phyloP scores from a whole-genome alignment of 768 basidiomycete genomes.

The Amanita pallidorosea region DNA sequence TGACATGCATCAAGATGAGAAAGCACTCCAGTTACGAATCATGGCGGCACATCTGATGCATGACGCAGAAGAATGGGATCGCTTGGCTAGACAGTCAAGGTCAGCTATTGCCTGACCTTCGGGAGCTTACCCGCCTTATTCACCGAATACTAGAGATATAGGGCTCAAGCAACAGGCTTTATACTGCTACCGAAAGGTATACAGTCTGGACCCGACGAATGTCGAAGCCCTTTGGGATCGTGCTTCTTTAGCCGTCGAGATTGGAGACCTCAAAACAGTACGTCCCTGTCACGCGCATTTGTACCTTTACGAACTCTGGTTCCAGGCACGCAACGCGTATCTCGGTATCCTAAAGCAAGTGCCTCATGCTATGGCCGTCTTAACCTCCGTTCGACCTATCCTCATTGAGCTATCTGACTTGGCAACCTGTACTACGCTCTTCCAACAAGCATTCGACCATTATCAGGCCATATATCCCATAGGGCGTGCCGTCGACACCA shows the following conservation, averaged over 20 bases:
- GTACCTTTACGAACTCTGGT: background rate
- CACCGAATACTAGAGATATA: slow-evolving; percentile 32
- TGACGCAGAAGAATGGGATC: slow-evolving; percentile 82
- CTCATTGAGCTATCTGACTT: slow-evolving; percentile 68
- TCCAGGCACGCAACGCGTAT: slow-evolving; percentile 52
- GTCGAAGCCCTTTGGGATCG: slow-evolving; percentile 86
- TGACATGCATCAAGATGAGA: slow-evolving; percentile 56
- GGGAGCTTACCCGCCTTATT: background rate
- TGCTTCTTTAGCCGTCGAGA: slow-evolving; percentile 68
- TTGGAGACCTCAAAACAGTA: slow-evolving; percentile 60
- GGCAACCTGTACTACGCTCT: slow-evolving; percentile 49
- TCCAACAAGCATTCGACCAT: slow-evolving; percentile 65
- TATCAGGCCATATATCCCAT: slow-evolving; percentile 42
- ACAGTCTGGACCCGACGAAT: slow-evolving; percentile 70
- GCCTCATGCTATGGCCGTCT: slow-evolving; percentile 70
- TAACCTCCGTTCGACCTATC: slow-evolving; percentile 69
- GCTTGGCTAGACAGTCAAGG: slow-evolving; percentile 68
- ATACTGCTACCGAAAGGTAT: slow-evolving; percentile 84
- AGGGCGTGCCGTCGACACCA: slow-evolving; percentile 22
- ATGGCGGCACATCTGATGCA: slow-evolving; percentile 85
- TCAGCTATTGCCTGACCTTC: slow-evolving; percentile 14
- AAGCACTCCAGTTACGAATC: slow-evolving; percentile 73
- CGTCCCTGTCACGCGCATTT: slow-evolving; percentile 9
- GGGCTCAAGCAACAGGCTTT: slow-evolving; percentile 79
- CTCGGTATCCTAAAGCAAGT: slow-evolving; percentile 61